Evolutionary conservation across 176 grass and related monocot genomes (phyloP), one percentile per base, ranked within the genome.

Genomic region (Rhynchospora tenuis): DNA sequence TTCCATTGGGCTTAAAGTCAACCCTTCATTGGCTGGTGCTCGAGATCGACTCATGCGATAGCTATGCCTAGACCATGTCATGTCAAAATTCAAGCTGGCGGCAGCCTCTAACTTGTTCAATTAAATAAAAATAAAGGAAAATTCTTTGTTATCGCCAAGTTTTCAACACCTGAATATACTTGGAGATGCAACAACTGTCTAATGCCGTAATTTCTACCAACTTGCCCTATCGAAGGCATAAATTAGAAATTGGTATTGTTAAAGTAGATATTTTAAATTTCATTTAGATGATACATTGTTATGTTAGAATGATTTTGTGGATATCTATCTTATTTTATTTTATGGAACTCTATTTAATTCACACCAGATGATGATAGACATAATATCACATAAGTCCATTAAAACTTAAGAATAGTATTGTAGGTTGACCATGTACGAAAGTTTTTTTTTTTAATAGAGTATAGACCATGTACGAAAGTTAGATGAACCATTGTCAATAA

Each of bases 31-130:
- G 22, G 70, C 55, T 76, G 69, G 24, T 72, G 31, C 17, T 58
- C 17, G 56, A 19, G 31, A 38, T 58, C 17, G 56, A 19, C 6
- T 6, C 56, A 58, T 58, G 56, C 56, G 19, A 19, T 58, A 7
- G 56, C 16, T 58, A 58, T 58, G 17, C 56, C 56, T n/a, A 58
- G 56, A 58, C 56, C 56, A 24, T 61, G 59, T 24, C 59, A 24
- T 61, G n/a, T 77, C 24, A 77, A 77, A 76, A 26, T 61, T 28
- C 47, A 76, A 56, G 73, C 50, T 77, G 72, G 72, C 28, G 73
- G 73, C 48, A 77, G 73, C 73, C 73, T 31, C 26, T 77, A 56
- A 56, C 48, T 56, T 28, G 23, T 55, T 19, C 50, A 77, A 31
- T 55, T 55, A 55, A 55, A 56, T 54, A 11, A 55, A 56, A 29